Evolutionary conservation across 2,329 filamentous ascomycete genomes (phyloP).

Genomic region (Shiraia bambusicola): DNA sequence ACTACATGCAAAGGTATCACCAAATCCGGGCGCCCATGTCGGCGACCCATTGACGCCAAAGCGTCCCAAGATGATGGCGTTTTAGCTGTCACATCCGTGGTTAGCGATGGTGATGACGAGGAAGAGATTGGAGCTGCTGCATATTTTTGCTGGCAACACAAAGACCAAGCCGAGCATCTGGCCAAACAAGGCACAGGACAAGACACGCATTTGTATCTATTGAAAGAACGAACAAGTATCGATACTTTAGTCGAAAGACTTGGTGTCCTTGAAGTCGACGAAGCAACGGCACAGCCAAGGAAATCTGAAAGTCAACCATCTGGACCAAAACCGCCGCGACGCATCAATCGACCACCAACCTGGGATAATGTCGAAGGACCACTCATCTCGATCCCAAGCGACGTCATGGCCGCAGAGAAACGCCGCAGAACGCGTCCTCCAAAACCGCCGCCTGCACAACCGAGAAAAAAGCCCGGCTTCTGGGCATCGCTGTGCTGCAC

Average conservation of each 20-base stretch:
- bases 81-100: conserved; percentile 45
- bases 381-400: conserved; percentile 47
- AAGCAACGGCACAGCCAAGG: conserved; percentile 40
- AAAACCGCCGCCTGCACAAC: conserved; percentile 16
- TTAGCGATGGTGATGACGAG: conserved; percentile 47
- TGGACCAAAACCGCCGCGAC: conserved; percentile 22
- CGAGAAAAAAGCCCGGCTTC: conserved; percentile 39
- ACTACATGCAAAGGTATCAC: conserved; percentile 90
- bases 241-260: conserved; percentile 83
- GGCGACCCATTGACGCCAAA: conserved; percentile 64
- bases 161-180: conserved; percentile 69
- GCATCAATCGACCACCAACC: conserved; percentile 44
- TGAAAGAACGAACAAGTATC: conserved; percentile 72
- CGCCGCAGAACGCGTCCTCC: conserved; percentile 20
- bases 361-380: conserved; percentile 51
- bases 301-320: conserved; percentile 21
- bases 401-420: conserved; percentile 36
- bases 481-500: conserved; percentile 49
- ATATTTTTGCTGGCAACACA: conserved; percentile 95
- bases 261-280: conserved; percentile 68
- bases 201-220: conserved; percentile 53
- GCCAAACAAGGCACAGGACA: conserved; percentile 24
- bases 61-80: conserved; percentile 42
- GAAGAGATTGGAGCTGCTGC: conserved; percentile 58
- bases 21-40: conserved; percentile 76